Conservation (phyloP, 805 yeast genomes). For the Candida piceae region DNA sequence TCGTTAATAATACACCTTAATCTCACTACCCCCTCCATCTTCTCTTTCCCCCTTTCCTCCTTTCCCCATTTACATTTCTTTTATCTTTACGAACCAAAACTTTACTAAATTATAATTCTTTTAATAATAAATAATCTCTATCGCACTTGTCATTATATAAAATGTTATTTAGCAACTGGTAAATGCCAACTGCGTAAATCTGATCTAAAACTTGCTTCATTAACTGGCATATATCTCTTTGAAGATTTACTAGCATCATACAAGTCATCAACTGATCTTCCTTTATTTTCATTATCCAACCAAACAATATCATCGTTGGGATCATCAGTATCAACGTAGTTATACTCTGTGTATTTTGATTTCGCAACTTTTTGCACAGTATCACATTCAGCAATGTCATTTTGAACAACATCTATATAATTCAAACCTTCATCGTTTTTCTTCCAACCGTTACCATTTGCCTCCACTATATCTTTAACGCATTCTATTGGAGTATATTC, state of each 20-base stretch:
- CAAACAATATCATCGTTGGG: background rate
- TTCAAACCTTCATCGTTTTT: slow-evolving; percentile 40
- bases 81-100: no score
- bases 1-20: no score
- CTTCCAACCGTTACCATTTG: slow-evolving; percentile 66
- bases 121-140: no score
- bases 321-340: background rate
- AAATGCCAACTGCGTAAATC: slow-evolving; percentile 41
- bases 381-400: slow-evolving; percentile 12
- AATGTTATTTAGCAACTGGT: background rate
- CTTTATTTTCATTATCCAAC: slow-evolving; percentile 1
- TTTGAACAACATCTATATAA: slow-evolving; percentile 32
- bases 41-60: background rate
- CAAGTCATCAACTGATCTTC: background rate
- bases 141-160: no score
- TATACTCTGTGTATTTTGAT: slow-evolving; percentile 3
- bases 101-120: no score
- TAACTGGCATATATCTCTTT: slow-evolving; percentile 20
- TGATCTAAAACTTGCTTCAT: slow-evolving; percentile 29
- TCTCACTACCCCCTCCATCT: background rate
- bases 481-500: slow-evolving; percentile 67
- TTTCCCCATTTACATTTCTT: background rate
- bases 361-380: background rate
- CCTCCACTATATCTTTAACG: slow-evolving; percentile 63
- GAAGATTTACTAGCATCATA: background rate